Evolutionary conservation across 352 stramenopile genomes (phyloP).

Genomic region (Phytophthora brassicae): DNA sequence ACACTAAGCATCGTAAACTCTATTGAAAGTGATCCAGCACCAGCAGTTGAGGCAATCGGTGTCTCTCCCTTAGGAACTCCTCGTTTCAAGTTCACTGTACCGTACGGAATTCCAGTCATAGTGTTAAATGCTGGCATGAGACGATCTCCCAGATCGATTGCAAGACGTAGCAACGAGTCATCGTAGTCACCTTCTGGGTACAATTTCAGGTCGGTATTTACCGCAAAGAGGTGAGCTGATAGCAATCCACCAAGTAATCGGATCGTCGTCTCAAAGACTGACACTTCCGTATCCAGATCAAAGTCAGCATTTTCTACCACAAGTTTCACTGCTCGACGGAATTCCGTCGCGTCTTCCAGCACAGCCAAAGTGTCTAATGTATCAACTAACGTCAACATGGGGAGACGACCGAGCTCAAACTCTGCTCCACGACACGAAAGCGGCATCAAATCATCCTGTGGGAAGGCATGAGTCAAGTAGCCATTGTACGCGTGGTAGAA

Average conservation of each 20-base stretch:
- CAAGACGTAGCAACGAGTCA: constrained; percentile 91
- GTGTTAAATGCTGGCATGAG: constrained; percentile 97
- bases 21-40: constrained; percentile 94
- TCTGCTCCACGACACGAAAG: constrained; percentile 67
- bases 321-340: constrained; percentile 67
- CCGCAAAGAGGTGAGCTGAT: constrained; percentile 85
- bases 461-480: constrained; percentile 85
- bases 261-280: constrained; percentile 94
- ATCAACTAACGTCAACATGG: constrained; percentile 91
- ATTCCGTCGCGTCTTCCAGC: constrained; percentile 76
- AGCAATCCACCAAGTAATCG: constrained; percentile 90
- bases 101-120: constrained; percentile 95
- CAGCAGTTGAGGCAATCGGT: constrained; percentile 94
- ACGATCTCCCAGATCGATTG: constrained; percentile 94
- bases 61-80: constrained; percentile 93
- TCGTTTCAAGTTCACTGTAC: constrained; percentile 94
- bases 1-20: constrained; percentile 97
- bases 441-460: constrained; percentile 76
- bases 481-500: constrained; percentile 90
- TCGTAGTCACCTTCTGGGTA: constrained; percentile 86
- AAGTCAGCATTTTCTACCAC: constrained; percentile 69
- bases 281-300: constrained; percentile 88
- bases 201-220: constrained; percentile 54
- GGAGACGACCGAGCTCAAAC: constrained; percentile 81
- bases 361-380: constrained; percentile 90